Evolutionary conservation across 805 yeast species (phyloP).

Genomic region (Suhomyces prunicola): DNA sequence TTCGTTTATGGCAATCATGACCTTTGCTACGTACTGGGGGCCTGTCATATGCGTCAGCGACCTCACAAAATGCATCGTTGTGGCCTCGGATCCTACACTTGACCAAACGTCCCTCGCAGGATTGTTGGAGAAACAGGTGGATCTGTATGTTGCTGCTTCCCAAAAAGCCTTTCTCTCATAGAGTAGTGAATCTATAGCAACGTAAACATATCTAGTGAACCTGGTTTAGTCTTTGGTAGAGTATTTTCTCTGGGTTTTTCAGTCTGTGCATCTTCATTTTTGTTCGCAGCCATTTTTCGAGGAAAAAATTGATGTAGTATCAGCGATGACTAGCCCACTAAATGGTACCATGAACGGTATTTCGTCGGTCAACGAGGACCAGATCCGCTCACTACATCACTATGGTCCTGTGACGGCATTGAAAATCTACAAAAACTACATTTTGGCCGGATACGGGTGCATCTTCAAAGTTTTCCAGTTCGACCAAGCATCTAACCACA

Average conservation of each 20-base stretch:
- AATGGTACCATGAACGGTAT: slow-evolving; percentile 12
- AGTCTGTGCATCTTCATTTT: not conserved
- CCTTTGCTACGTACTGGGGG: slow-evolving; percentile 7
- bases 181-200: too few species aligned
- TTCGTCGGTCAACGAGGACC: slow-evolving; percentile 17
- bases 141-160: not conserved
- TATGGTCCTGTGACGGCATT: slow-evolving; percentile 74
- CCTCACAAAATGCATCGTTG: slow-evolving; percentile 1
- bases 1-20: not conserved
- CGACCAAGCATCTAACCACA: slow-evolving; percentile 17
- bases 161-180: not conserved
- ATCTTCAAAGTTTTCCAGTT: slow-evolving; percentile 52
- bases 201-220: too few species aligned
- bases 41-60: slow-evolving; percentile 3
- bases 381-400: slow-evolving; percentile 27
- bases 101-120: not conserved
- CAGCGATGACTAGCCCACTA: not conserved
- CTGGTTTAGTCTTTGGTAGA: not conserved
- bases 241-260: too few species aligned
- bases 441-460: slow-evolving; percentile 72
- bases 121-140: not conserved
- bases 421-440: slow-evolving; percentile 36
- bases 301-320: not conserved
- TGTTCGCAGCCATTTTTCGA: not conserved
- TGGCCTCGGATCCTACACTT: slow-evolving; percentile 1